Percentiles rank a stretch among this genome's conserved stretches.
phyloP scores from a whole-genome alignment of 1,284 basidiomycete genomes.

The Cryptococcus sp. region DNA sequence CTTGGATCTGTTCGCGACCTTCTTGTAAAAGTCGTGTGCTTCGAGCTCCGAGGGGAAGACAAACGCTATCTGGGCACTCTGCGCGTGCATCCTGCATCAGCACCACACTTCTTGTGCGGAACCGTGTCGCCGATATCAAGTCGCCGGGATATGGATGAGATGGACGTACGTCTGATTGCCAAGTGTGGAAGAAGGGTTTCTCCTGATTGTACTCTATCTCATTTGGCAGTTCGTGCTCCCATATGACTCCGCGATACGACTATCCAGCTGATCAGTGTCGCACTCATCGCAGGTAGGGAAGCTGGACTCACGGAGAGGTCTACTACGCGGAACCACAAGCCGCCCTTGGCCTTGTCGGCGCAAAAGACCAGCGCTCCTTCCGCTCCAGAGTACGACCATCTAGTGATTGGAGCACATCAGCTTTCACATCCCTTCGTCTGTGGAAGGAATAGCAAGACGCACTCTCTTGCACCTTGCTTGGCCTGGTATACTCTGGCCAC shows the following conservation, averaged over 20 bases:
- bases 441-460: slow-evolving; percentile 11
- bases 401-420: slow-evolving; percentile 23
- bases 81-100: slow-evolving; percentile 24
- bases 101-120: slow-evolving; percentile 71
- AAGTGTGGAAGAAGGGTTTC: slow-evolving; percentile 90
- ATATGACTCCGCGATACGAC: slow-evolving; percentile 83
- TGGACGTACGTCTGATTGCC: slow-evolving; percentile 80
- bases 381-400: slow-evolving; percentile 82
- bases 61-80: slow-evolving; percentile 65
- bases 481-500: slow-evolving; percentile 80
- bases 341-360: slow-evolving; percentile 63
- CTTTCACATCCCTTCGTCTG: background rate
- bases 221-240: slow-evolving; percentile 91
- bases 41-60: slow-evolving; percentile 88
- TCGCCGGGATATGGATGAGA: too few relatives aligned
- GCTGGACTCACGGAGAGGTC: slow-evolving; percentile 62
- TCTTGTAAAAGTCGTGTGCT: slow-evolving; percentile 86
- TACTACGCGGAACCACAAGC: slow-evolving; percentile 72
- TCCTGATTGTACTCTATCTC: slow-evolving; percentile 83
- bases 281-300: background rate
- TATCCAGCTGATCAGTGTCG: slow-evolving; percentile 20
- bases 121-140: slow-evolving; percentile 2
- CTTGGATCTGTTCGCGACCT: slow-evolving; percentile 71
- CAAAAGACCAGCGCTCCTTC: slow-evolving; percentile 79
- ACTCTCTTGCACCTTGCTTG: slow-evolving; percentile 36